Evolutionary conservation across 225 moss, liverwort and hornwort species (phyloP).

Genomic region (Marchantia paleacea): DNA sequence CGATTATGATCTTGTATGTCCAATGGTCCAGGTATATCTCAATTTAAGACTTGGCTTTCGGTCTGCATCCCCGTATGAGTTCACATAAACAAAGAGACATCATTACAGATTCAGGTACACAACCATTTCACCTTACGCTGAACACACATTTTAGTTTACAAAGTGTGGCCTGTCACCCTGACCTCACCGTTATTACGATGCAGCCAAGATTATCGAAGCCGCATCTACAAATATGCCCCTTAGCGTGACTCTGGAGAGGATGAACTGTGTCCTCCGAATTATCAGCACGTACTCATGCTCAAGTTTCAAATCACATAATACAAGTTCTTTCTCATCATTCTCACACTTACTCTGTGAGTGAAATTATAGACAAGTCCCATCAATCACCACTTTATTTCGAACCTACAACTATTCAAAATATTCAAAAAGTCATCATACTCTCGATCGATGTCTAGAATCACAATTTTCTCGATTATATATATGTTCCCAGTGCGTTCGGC

Average conservation of each 20-base stretch:
- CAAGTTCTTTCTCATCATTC: neutral
- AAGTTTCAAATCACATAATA: neutral
- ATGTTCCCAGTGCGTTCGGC: neutral
- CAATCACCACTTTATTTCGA: neutral
- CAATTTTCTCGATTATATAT: neutral
- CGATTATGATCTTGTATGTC: too few relatives aligned
- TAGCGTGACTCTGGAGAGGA: neutral
- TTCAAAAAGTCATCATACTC: constrained; percentile 1
- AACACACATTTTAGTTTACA: too few relatives aligned
- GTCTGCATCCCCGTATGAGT: too few relatives aligned
- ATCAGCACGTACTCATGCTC: neutral
- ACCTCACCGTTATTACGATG: too few relatives aligned
- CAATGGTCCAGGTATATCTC: too few relatives aligned
- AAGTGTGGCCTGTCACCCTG: too few relatives aligned
- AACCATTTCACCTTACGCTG: too few relatives aligned
- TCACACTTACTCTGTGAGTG: neutral
- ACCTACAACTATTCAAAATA: neutral
- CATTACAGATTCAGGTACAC: too few relatives aligned
- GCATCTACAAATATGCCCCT: neutral
- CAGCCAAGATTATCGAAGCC: too few relatives aligned
- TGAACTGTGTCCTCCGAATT: neutral
- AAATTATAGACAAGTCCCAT: neutral
- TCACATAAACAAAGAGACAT: too few relatives aligned
- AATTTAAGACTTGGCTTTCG: too few relatives aligned
- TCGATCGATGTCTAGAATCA: neutral